A percentile compares a stretch with the other conserved stretches of the same genome.
These are phyloP conservation scores for Ustilago esculenta DNA, from an alignment of 1,284 basidiomycete species.

Conservation along the genomic window DNA sequence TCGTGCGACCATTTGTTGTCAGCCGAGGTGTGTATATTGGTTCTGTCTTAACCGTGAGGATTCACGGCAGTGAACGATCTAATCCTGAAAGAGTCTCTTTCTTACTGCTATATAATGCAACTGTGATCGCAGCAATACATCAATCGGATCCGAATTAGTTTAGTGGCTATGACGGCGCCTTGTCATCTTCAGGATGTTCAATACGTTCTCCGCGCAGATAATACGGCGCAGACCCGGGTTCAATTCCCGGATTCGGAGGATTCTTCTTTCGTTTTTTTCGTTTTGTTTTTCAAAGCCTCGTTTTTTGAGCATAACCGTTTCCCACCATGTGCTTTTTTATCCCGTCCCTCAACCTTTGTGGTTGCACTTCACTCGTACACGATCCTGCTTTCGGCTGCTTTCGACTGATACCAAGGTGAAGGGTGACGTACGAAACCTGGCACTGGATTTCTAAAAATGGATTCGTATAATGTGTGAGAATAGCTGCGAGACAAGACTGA, in stretches of 20 bases:
- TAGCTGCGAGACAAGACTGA: too few species aligned
- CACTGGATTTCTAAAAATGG: too few species aligned
- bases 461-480: too few species aligned
- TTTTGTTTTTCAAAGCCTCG: constrained; percentile 5
- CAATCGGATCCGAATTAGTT: constrained; percentile 52
- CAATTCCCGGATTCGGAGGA: constrained; percentile 55
- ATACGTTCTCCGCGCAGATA: constrained; percentile 35
- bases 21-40: too few species aligned
- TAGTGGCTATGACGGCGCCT: constrained; percentile 59
- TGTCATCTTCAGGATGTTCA: constrained; percentile 36
- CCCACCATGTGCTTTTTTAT: too few species aligned
- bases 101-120: constrained; percentile 4
- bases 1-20: too few species aligned
- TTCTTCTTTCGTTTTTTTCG: constrained; percentile 1
- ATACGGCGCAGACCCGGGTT: constrained; percentile 54
- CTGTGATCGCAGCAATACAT: fast-evolving
- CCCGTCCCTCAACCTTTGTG: not conserved
- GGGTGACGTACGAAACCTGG: too few species aligned
- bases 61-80: not conserved
- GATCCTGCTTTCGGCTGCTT: too few species aligned
- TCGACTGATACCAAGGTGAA: too few species aligned
- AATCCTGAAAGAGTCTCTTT: not conserved
- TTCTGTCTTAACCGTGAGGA: too few species aligned
- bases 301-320: too few species aligned
- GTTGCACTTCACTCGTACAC: not conserved